Evolutionary conservation across 805 yeast species (phyloP).

Genomic region (Starmerella sirachaensis): DNA sequence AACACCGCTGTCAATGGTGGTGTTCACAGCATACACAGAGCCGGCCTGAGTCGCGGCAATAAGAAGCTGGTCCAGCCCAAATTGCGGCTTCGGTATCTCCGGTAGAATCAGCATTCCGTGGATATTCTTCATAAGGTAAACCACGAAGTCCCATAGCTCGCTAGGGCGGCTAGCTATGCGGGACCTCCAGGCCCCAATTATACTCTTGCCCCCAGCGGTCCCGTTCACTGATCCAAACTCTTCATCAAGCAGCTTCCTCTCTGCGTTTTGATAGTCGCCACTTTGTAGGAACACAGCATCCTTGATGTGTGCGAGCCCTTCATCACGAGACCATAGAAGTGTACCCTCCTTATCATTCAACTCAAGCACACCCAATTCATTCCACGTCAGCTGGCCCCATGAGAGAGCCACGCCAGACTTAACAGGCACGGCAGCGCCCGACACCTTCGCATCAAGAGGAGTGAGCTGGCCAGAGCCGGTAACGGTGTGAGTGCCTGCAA

Average conservation of each 20-base stretch:
- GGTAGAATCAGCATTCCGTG: constrained; percentile 10
- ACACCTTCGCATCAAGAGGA: background rate
- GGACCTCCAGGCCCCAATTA: constrained; percentile 1
- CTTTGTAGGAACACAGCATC: constrained; percentile 21
- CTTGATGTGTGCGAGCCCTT: constrained; percentile 23
- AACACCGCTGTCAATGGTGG: constrained; percentile 20
- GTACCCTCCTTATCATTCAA: constrained; percentile 2
- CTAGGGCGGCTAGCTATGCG: constrained; percentile 2
- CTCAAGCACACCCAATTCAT: constrained; percentile 8
- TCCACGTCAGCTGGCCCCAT: constrained; percentile 12
- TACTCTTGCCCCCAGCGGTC: background rate
- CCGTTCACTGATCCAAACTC: background rate
- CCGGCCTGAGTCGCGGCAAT: constrained; percentile 25
- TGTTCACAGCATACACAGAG: constrained; percentile 26
- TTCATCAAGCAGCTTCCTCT: constrained; percentile 1
- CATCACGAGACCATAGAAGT: constrained; percentile 24
- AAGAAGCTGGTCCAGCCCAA: constrained; percentile 28
- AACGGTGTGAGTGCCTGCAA: background rate
- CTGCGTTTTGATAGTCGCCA: background rate
- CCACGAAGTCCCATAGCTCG: constrained; percentile 4
- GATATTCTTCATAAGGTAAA: background rate
- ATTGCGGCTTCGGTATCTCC: constrained; percentile 16
- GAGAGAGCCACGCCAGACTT: background rate
- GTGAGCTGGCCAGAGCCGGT: background rate
- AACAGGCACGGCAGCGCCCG: background rate